Base-by-base conservation (phyloP, 163 green algal genomes). In the Smithsoniella earleae region DNA sequence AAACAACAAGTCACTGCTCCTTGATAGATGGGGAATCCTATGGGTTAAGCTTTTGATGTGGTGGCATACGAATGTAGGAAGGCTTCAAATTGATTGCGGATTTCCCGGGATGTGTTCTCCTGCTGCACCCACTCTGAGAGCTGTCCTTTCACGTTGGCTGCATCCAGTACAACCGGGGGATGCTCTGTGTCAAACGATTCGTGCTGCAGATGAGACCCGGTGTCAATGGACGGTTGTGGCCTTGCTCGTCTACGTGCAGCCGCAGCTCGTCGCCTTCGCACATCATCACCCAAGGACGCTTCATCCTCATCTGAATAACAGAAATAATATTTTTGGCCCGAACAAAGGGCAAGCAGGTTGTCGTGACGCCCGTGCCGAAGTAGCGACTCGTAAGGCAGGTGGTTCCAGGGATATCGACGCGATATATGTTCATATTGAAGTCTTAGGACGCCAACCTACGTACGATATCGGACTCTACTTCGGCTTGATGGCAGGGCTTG, bases 101-200 rank as follows among this genome's bases (percentile, higher is more conserved):
- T 76, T 76, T 88, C 75, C 8, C 40, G 34, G 28, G 79, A 73
- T 27, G 91, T 81, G 10, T 82, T 74, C 63, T 87, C 79, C 72
- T 88, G 79, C 18, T 78, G 75, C 22, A 96, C 81, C 80, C 82
- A 94, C 45, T 95, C 87, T 10, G 76, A 78, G 34, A 91, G 46
- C 3, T 82, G 78, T 36, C 88, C 89, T n/a, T 79, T 75, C 13
- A 78, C 73, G 36, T 90, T 79, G 40, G 27, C 20, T 10, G 58
- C 58, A 33, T 69, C 58, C 6, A 69, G 58, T n/a, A 43, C 27
- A 30, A 69, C 58, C 40, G 40, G 40, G 10, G 40, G 10, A 49
- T 49, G 10, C 25, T 88, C 81, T 36, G 93, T 81, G 52, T 89
- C 77, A 31, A 90, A 79, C 16, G 73, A 74, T 44, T 89, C 72